phyloP scores from a whole-genome alignment of 2,329 filamentous ascomycete genomes.

The Leptographium lundbergii region DNA sequence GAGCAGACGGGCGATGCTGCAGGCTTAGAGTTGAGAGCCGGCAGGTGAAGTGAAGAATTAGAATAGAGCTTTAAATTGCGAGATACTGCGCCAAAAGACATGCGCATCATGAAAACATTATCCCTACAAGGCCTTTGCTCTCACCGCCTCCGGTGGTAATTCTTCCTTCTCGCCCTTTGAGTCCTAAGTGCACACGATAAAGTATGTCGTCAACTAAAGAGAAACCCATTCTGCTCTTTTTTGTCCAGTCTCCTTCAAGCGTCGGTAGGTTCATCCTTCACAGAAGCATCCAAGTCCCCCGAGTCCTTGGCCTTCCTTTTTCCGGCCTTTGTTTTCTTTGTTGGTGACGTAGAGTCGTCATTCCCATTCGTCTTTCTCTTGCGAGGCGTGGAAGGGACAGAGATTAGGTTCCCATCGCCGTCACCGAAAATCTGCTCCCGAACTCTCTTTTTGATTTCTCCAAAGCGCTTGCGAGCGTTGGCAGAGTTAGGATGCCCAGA shows the following conservation, averaged over 20 bases:
- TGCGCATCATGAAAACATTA: neutral
- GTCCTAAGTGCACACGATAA: neutral
- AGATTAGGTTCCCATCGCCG: neutral
- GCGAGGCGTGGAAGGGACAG: neutral
- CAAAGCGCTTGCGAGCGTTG: conserved; percentile 39
- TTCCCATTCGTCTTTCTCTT: neutral
- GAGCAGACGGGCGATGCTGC: neutral
- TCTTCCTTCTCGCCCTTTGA: neutral
- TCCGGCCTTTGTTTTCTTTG: neutral
- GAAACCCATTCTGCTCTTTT: neutral
- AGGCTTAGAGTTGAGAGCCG: neutral
- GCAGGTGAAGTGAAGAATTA: neutral
- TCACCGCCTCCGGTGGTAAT: neutral
- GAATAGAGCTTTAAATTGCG: too few relatives aligned
- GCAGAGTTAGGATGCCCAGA: conserved; percentile 7
- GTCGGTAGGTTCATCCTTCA: neutral
- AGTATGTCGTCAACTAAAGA: neutral
- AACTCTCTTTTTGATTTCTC: conserved; percentile 41
- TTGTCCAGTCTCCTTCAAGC: neutral
- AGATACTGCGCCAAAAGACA: neutral
- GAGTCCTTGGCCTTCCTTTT: neutral
- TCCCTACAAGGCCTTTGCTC: neutral
- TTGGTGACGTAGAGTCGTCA: neutral
- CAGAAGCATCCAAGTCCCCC: neutral
- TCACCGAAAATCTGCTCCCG: conserved; percentile 5